Conservation (phyloP, 2,329 filamentous ascomycete genomes). For the Phoma sp. region DNA sequence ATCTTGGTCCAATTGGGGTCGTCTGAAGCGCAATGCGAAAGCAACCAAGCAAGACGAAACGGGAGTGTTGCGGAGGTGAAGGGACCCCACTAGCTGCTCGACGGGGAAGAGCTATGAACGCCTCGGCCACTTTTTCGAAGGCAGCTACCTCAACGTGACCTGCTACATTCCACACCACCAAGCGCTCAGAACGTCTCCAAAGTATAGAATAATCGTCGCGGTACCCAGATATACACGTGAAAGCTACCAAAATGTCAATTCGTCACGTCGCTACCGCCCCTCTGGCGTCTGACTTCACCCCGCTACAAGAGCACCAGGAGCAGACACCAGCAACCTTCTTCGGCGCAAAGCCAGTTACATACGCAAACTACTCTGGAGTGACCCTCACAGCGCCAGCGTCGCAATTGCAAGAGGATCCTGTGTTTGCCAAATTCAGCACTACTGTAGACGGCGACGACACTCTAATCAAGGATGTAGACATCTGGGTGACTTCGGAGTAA, state of each 20-base stretch:
- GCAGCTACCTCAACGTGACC: constrained; percentile 13
- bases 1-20: constrained; percentile 14
- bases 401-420: constrained; percentile 59
- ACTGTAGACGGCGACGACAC: constrained; percentile 34
- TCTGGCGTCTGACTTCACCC: constrained; percentile 64
- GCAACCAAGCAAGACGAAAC: background rate
- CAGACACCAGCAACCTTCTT: constrained; percentile 77
- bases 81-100: constrained; percentile 9
- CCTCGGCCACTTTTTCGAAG: constrained; percentile 30
- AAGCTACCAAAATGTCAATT: constrained; percentile 40
- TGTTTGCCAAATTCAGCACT: constrained; percentile 52
- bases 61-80: constrained; percentile 7
- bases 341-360: constrained; percentile 71
- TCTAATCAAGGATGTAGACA: constrained; percentile 48
- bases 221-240: background rate
- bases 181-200: background rate
- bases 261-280: constrained; percentile 64
- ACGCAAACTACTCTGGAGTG: constrained; percentile 64
- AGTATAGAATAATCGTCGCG: background rate
- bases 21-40: background rate
- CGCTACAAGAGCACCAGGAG: constrained; percentile 71
- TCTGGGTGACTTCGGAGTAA: constrained; percentile 57
- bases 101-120: constrained; percentile 26
- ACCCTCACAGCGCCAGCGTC: constrained; percentile 64
- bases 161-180: background rate